Evolutionary conservation across 2,329 filamentous ascomycete species (phyloP).

Genomic region (Hypoxylon sp.): DNA sequence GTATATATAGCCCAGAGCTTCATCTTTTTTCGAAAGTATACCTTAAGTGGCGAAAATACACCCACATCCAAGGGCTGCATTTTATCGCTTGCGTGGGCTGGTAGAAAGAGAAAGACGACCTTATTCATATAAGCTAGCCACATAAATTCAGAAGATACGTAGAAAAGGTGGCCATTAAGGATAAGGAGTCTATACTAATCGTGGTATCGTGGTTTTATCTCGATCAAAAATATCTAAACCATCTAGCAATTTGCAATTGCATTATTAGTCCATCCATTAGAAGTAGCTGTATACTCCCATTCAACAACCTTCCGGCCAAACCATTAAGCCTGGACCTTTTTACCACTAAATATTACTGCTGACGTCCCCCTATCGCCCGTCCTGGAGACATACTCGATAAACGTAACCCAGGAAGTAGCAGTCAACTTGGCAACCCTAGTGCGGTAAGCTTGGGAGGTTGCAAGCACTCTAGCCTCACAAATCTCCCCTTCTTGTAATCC

Average conservation of each 20-base stretch:
- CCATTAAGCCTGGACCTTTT: neutral
- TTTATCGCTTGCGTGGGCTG: neutral
- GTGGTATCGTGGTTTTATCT: neutral
- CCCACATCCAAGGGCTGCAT: neutral
- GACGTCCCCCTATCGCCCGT: neutral
- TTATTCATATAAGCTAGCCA: neutral
- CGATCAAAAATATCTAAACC: neutral
- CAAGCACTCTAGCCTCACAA: neutral
- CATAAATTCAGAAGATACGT: neutral
- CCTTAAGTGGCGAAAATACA: neutral
- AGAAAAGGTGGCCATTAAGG: neutral
- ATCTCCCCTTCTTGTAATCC: neutral
- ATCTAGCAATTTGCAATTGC: neutral
- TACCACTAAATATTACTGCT: neutral
- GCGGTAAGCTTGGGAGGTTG: neutral
- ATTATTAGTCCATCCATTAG: neutral
- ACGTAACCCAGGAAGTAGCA: neutral
- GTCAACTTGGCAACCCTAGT: neutral
- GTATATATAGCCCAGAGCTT: too few relatives aligned
- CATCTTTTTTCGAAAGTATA: neutral
- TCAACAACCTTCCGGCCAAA: neutral
- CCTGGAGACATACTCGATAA: neutral
- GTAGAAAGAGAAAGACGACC: neutral
- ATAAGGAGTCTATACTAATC: neutral
- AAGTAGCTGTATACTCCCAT: neutral